Conservation (phyloP, 148 eudicot genomes). For the Bassia scoparia region DNA sequence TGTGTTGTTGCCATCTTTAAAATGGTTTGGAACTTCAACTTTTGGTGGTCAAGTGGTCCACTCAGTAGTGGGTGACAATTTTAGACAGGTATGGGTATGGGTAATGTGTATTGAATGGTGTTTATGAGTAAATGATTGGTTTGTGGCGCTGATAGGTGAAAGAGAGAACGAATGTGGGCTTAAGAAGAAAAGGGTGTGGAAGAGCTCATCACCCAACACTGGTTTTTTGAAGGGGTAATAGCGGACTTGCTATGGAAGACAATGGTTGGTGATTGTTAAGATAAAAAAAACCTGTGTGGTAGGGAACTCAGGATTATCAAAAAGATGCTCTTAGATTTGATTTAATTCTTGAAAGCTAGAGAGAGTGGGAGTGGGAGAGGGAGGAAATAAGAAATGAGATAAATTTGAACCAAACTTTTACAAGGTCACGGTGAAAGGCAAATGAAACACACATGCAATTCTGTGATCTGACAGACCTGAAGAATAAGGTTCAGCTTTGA, state of each 20-base stretch:
- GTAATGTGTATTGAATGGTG: background rate
- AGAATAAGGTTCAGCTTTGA: background rate
- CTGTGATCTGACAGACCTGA: background rate
- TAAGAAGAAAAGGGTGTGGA: background rate
- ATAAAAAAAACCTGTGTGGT: background rate
- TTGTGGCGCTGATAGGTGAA: background rate
- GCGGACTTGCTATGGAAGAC: background rate
- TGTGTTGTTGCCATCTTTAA: background rate
- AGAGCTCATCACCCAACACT: background rate
- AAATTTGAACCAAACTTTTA: background rate
- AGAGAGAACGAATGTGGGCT: background rate
- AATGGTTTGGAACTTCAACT: background rate
- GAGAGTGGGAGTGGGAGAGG: too few species aligned
- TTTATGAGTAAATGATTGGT: background rate
- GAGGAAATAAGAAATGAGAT: background rate
- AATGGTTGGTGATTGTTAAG: background rate
- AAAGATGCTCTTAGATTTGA: too few species aligned
- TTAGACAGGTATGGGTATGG: too few species aligned
- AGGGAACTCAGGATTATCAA: background rate
- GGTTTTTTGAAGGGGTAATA: background rate
- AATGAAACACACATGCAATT: too few species aligned
- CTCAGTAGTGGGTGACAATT: too few species aligned
- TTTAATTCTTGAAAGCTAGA: too few species aligned
- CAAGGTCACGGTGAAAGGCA: too few species aligned
- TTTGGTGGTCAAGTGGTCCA: background rate